A percentile compares a stretch with the other conserved stretches of the same genome.
phyloP scores from a whole-genome alignment of 2,329 filamentous ascomycete genomes.

The Fusarium kyushuense region DNA sequence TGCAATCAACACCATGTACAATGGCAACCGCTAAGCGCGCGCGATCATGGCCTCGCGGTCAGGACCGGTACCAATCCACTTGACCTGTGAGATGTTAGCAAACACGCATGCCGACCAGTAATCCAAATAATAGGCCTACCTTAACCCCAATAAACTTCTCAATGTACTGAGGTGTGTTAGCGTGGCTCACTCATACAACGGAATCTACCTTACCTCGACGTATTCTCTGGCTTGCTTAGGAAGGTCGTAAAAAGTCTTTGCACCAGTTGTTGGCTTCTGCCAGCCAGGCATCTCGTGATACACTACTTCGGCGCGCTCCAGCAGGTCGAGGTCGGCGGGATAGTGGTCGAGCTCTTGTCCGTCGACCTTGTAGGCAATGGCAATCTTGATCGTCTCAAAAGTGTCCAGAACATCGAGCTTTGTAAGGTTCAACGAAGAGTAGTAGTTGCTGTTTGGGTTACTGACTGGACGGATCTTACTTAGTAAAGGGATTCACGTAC shows the following conservation, averaged over 20 bases:
- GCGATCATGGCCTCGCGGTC: conserved; percentile 36
- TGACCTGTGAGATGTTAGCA: conserved; percentile 12
- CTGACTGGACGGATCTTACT: too few relatives aligned
- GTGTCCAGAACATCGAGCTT: conserved; percentile 28
- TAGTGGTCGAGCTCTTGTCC: conserved; percentile 19
- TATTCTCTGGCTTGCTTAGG: conserved; percentile 23
- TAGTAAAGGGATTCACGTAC: too few relatives aligned
- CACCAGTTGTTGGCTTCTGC: conserved; percentile 26
- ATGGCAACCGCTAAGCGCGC: conserved; percentile 2
- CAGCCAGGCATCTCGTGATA: conserved; percentile 29
- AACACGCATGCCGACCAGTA: background rate
- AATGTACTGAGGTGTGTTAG: conserved; percentile 7
- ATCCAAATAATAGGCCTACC: background rate
- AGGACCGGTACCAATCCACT: conserved; percentile 39
- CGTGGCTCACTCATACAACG: background rate
- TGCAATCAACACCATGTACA: background rate
- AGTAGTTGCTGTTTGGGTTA: conserved; percentile 24
- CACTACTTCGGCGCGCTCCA: conserved; percentile 18
- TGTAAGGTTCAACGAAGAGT: conserved; percentile 14
- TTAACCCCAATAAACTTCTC: conserved; percentile 24
- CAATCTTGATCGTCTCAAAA: conserved; percentile 27
- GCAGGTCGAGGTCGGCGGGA: conserved; percentile 10
- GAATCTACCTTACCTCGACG: conserved; percentile 12
- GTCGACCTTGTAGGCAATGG: conserved; percentile 23
- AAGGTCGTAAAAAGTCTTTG: conserved; percentile 24